A percentile compares a stretch with the other conserved stretches of the same genome.
Evolutionary conservation across 768 basidiomycete species (phyloP).

Genomic region (Tricholoma matsutake): DNA sequence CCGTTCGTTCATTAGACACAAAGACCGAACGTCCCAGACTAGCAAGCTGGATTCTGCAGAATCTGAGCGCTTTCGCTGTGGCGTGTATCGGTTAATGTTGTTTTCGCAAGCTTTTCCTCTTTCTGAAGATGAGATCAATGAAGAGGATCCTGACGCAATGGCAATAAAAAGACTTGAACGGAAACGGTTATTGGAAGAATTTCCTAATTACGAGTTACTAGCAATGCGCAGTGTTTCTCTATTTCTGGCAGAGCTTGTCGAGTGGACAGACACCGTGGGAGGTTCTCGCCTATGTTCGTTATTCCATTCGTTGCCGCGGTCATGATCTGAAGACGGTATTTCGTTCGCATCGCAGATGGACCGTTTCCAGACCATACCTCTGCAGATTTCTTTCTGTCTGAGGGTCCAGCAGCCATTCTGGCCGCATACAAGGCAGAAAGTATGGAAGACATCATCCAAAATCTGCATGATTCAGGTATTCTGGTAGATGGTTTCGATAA

Average conservation of each 20-base stretch:
- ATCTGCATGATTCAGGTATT: background rate
- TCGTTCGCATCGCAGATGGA: background rate
- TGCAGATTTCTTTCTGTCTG: background rate
- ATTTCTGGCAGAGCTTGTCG: slow-evolving; percentile 5
- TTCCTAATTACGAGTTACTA: slow-evolving; percentile 11
- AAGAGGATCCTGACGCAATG: background rate
- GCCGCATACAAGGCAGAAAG: slow-evolving; percentile 8
- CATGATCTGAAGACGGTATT: background rate
- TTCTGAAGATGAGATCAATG: slow-evolving; percentile 3
- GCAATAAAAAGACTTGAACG: background rate
- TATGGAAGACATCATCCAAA: background rate
- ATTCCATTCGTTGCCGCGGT: background rate
- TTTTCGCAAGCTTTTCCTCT: slow-evolving; percentile 9
- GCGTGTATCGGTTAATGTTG: slow-evolving; percentile 18
- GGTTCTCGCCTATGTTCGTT: background rate
- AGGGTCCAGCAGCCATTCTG: slow-evolving; percentile 11
- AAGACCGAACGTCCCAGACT: slow-evolving; percentile 18
- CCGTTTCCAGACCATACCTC: background rate
- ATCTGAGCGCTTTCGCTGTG: slow-evolving; percentile 23
- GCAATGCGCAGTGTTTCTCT: slow-evolving; percentile 9
- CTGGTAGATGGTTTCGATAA: background rate
- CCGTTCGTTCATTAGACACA: slow-evolving; percentile 11
- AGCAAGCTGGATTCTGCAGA: slow-evolving; percentile 19
- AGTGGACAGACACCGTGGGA: background rate
- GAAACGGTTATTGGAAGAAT: slow-evolving; percentile 5